Percentiles rank a stretch among this genome's conserved stretches.
phyloP scores from a whole-genome alignment of 2,329 filamentous ascomycete genomes.

The Ilyonectria sp. region DNA sequence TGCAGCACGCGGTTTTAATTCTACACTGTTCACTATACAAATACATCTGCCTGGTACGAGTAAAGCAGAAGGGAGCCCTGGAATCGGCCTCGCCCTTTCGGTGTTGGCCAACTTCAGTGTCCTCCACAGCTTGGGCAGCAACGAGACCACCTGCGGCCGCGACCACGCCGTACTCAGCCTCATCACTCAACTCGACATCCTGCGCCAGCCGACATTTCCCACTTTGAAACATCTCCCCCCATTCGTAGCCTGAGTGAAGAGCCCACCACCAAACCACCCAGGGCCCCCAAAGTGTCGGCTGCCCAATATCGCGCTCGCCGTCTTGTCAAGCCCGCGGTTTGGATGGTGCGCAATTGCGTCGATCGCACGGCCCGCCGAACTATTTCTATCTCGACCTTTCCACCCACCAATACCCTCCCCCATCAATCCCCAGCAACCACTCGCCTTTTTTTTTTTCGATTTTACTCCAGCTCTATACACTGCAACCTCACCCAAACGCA shows the following conservation, averaged over 20 bases:
- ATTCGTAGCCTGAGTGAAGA: constrained; percentile 17
- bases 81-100: neutral
- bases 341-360: neutral
- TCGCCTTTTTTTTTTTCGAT: neutral
- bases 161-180: neutral
- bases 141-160: neutral
- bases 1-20: too few relatives aligned
- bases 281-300: neutral
- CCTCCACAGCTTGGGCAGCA: neutral
- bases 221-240: neutral
- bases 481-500: neutral
- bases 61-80: neutral
- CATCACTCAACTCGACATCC: neutral
- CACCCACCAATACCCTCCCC: neutral
- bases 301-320: constrained; percentile 4
- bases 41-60: neutral
- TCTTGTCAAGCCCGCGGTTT: too few relatives aligned
- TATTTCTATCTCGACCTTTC: neutral
- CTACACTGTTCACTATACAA: neutral
- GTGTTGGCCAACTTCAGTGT: neutral
- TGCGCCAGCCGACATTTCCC: neutral
- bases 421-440: neutral
- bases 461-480: neutral
- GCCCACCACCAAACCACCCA: constrained; percentile 9
- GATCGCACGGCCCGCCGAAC: neutral